phyloP scores from a whole-genome alignment of 129 eudicot species.

The Kitagawia praeruptora region DNA sequence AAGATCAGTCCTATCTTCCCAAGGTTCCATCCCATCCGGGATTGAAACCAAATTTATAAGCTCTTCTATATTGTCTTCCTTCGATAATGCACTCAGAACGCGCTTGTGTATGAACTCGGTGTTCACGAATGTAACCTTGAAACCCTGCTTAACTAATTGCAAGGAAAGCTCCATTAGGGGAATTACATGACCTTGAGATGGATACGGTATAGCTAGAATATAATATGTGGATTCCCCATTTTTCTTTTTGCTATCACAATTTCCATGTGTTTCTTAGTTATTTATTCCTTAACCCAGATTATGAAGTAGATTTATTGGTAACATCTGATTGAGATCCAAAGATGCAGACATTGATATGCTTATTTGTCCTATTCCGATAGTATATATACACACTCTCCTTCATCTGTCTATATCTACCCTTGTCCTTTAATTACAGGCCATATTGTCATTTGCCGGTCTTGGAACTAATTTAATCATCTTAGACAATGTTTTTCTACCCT shows the following conservation, averaged over 20 bases:
- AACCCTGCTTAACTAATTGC: not conserved
- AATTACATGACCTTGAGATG: constrained; percentile 15
- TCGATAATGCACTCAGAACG: not conserved
- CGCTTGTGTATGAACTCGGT: constrained; percentile 4
- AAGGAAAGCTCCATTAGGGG: constrained; percentile 10
- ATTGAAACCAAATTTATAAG: not conserved
- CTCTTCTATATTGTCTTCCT: constrained; percentile 4
- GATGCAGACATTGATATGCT: not conserved
- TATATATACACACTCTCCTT: not conserved
- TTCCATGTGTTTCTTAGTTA: not conserved
- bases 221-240: constrained; percentile 1
- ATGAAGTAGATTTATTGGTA: not conserved
- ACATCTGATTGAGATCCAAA: not conserved
- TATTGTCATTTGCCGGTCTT: not conserved
- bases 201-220: constrained; percentile 10
- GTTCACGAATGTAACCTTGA: constrained; percentile 5
- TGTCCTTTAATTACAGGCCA: not conserved
- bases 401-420: not conserved
- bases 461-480: not conserved
- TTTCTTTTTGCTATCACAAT: not conserved
- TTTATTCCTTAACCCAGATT: not conserved
- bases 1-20: constrained; percentile 7
- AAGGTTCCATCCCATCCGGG: not conserved
- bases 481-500: not conserved
- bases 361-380: not conserved